Conservation (phyloP, 2,329 filamentous ascomycete genomes). For the Trichothecium sympodiale region DNA sequence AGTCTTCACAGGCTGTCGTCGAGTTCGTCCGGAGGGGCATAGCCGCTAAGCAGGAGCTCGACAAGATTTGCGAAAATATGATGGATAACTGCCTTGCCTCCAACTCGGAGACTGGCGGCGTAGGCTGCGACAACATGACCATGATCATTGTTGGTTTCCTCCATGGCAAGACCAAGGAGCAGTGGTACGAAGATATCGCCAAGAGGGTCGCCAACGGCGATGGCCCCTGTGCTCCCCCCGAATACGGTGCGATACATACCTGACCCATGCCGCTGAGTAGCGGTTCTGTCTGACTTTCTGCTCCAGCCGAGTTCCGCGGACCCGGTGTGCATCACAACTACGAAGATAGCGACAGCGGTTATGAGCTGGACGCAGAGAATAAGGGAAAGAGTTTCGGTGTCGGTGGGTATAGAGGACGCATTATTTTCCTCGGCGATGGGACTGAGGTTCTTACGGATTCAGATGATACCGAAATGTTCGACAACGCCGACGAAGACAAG, state of each 20-base stretch:
- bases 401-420: conserved; percentile 67
- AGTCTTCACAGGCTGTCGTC: conserved; percentile 92
- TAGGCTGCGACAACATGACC: conserved; percentile 99
- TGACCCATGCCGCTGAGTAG: conserved; percentile 17
- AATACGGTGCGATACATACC: conserved; percentile 78
- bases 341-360: conserved; percentile 68
- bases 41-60: conserved; percentile 87
- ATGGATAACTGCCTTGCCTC: conserved; percentile 99
- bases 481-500: conserved; percentile 74
- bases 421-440: conserved; percentile 92
- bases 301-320: conserved; percentile 70
- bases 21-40: conserved; percentile 96
- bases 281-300: conserved; percentile 7
- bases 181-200: conserved; percentile 96
- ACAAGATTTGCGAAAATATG: conserved; percentile 98
- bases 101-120: conserved; percentile 94
- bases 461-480: conserved; percentile 88
- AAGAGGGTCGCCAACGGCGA: conserved; percentile 92
- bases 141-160: conserved; percentile 87
- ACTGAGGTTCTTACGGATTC: conserved; percentile 85
- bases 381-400: conserved; percentile 51
- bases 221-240: conserved; percentile 93
- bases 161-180: conserved; percentile 84
- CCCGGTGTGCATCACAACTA: conserved; percentile 74
- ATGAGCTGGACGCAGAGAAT: conserved; percentile 63